These are phyloP conservation scores for Cryptococcus sp. DNA, from an alignment of 1,284 basidiomycete species.

Conservation along the genomic window DNA sequence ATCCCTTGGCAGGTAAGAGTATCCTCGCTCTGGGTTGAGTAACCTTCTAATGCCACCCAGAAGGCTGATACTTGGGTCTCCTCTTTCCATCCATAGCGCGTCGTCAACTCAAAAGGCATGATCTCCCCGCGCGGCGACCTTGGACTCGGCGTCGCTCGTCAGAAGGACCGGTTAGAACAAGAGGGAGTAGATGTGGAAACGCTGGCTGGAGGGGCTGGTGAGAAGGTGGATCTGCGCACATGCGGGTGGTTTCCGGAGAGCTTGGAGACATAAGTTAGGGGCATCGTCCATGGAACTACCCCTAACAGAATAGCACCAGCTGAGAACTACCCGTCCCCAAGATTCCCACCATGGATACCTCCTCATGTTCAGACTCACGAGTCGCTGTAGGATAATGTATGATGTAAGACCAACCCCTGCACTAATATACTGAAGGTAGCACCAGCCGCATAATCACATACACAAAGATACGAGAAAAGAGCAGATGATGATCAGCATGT, in stretches of 20 bases:
- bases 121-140: constrained; percentile 79
- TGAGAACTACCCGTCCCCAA: too few relatives aligned
- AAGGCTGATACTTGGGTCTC: constrained; percentile 32
- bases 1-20: constrained; percentile 57
- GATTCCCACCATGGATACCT: too few relatives aligned
- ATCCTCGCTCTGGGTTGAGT: constrained; percentile 59
- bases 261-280: neutral
- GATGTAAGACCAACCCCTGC: too few relatives aligned
- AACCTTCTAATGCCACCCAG: constrained; percentile 56
- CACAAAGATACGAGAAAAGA: too few relatives aligned
- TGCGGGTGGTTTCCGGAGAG: constrained; percentile 63
- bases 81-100: constrained; percentile 51
- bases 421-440: too few relatives aligned
- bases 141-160: constrained; percentile 63
- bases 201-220: constrained; percentile 49
- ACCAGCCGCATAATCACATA: too few relatives aligned
- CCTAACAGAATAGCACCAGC: too few relatives aligned
- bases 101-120: constrained; percentile 43
- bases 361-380: neutral
- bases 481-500: too few relatives aligned
- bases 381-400: neutral
- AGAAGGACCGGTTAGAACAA: constrained; percentile 62
- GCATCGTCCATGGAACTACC: too few relatives aligned
- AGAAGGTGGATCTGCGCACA: constrained; percentile 54
- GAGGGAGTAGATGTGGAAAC: constrained; percentile 66